Evolutionary conservation across 2,329 filamentous ascomycete genomes (phyloP).

Genomic region (Teratosphaeria pseudoeucalypti): DNA sequence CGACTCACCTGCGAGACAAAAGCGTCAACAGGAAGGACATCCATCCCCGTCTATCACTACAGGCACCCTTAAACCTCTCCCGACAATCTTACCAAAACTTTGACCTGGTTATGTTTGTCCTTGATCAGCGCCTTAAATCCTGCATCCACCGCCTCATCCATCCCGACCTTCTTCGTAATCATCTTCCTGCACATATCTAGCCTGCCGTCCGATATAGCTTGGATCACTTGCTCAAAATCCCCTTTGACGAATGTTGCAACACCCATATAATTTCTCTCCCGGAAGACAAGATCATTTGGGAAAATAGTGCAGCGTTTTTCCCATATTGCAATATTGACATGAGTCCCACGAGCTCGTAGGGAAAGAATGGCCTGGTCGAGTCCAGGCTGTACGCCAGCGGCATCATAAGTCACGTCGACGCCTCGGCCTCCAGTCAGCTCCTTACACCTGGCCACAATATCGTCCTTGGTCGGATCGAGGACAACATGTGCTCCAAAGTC

Average conservation of each 20-base stretch:
- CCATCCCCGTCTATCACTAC: neutral
- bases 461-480: slow-evolving; percentile 41
- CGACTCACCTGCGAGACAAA: too few species aligned
- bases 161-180: slow-evolving; percentile 39
- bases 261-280: slow-evolving; percentile 43
- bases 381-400: slow-evolving; percentile 42
- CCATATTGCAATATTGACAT: slow-evolving; percentile 48
- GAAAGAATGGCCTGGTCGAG: slow-evolving; percentile 41
- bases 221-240: slow-evolving; percentile 40
- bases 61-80: slow-evolving; percentile 10
- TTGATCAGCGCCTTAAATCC: slow-evolving; percentile 39
- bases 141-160: slow-evolving; percentile 37
- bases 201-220: slow-evolving; percentile 36
- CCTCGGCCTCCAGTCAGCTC: slow-evolving; percentile 36
- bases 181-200: slow-evolving; percentile 33
- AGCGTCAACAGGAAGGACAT: neutral
- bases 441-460: slow-evolving; percentile 35
- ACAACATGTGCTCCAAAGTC: slow-evolving; percentile 43
- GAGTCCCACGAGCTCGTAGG: slow-evolving; percentile 39
- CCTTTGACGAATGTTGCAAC: slow-evolving; percentile 43
- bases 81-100: slow-evolving; percentile 32
- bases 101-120: slow-evolving; percentile 41
- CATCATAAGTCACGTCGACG: slow-evolving; percentile 43
- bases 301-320: slow-evolving; percentile 41
- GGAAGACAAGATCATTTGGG: slow-evolving; percentile 43